Evolutionary conservation across 73 alveolate species (phyloP).

Genomic region (Paramecium sonneborni): DNA sequence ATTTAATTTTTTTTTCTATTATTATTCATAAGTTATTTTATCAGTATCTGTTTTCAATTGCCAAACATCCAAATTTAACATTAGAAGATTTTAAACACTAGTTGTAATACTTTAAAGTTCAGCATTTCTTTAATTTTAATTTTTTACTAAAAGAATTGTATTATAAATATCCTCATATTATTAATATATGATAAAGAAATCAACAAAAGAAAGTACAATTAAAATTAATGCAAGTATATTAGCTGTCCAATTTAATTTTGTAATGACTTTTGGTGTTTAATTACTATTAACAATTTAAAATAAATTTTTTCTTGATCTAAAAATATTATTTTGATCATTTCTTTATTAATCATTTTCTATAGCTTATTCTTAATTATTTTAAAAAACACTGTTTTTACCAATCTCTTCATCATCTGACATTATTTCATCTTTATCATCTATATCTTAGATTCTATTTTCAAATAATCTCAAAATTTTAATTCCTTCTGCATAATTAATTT

Average conservation of each 20-base stretch:
- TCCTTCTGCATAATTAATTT: slow-evolving; percentile 44
- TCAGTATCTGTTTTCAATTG: background rate
- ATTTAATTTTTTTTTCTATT: background rate
- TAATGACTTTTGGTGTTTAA: background rate
- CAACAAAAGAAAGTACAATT: background rate
- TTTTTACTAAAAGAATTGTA: background rate
- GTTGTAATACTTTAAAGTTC: background rate
- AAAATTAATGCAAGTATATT: background rate
- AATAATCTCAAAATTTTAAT: background rate
- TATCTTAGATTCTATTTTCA: slow-evolving; percentile 29
- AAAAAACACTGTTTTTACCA: background rate
- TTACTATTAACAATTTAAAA: background rate
- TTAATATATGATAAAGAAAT: background rate
- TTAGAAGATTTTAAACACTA: background rate
- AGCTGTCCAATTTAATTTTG: background rate
- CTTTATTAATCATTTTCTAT: background rate
- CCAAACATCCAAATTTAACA: slow-evolving; percentile 24
- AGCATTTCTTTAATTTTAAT: background rate
- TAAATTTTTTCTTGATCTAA: slow-evolving; percentile 10
- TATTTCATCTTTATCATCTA: background rate
- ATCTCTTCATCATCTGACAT: slow-evolving; percentile 6
- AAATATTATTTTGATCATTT: slow-evolving; percentile 3
- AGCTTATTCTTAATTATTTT: slow-evolving; percentile 21
- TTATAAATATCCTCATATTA: background rate
- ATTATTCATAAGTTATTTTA: background rate